Evolutionary conservation across 2,329 filamentous ascomycete species (phyloP), one percentile per base, ranked within the genome.

Genomic region (Nothopassalora personata): DNA sequence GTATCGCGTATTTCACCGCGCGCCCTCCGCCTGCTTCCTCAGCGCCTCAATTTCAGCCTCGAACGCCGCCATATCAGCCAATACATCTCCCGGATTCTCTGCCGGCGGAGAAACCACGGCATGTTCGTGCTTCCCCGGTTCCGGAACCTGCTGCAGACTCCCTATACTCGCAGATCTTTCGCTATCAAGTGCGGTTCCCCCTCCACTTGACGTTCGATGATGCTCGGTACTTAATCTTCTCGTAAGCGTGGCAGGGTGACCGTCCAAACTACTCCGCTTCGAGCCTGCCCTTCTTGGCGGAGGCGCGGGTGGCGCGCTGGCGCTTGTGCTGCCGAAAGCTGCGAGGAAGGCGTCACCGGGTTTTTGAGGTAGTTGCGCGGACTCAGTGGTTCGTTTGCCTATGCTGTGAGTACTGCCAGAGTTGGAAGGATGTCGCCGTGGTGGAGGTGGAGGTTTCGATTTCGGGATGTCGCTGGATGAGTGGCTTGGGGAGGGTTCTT

Each of bases 11-110:
- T 23, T 3, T 23, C 23, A 62, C 54, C 60, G 30, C 45, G 45
- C 34, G 23, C 60, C 31, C 9, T 47, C 49, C 6, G 34, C 57
- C 55, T 57, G 52, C 11, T 54, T 50, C 43, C 67, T 64, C 36
- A 72, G 53, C 8, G 67, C 69, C 36, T 72, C 70, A 33, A 72
- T 68, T 58, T 72, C 70, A 2, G 64, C 67, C 58, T 71, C 67
- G 53, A 72, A 68, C 13, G 69, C 68, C 10, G 62, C 53, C 64
- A 72, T 66, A 53, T 72, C 70, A 11, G 67, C 70, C 39, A 72
- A 57, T 5, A 72, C 65, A 56, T 71, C 65, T 28, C 60, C 55
- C 46, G 59, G 51, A 19, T 50, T 27, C 39, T 61, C 56, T 5
- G 59, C 10, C 10, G 56, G 45, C 27, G 59, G 55, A 30, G 56